Evolutionary conservation across 768 basidiomycete genomes (phyloP).

Genomic region (Podaxis rugospora): DNA sequence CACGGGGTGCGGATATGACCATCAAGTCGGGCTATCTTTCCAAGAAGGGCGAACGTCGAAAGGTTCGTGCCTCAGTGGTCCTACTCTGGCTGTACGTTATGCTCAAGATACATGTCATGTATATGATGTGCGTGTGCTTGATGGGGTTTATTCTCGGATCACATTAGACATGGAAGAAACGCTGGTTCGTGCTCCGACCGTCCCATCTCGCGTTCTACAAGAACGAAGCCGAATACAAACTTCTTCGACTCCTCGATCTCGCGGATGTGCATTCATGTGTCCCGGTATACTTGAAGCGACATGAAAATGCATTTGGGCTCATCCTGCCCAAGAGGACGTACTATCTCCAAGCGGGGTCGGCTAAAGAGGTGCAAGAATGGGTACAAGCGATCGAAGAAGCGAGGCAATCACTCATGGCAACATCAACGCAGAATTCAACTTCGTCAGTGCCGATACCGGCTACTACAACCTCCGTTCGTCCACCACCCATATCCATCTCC

Average conservation of each 20-base stretch:
- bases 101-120: background rate
- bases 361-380: constrained; percentile 79
- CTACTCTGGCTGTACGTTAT: background rate
- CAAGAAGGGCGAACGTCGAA: constrained; percentile 97
- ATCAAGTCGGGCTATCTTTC: constrained; percentile 91
- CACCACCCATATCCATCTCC: constrained; percentile 44
- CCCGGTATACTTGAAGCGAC: constrained; percentile 82
- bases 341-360: constrained; percentile 77
- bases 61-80: constrained; percentile 50
- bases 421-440: constrained; percentile 54
- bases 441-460: constrained; percentile 39
- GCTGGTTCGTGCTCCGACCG: constrained; percentile 94
- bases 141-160: background rate
- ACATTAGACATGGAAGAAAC: constrained; percentile 94
- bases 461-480: constrained; percentile 19
- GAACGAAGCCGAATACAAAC: constrained; percentile 89
- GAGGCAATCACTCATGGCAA: constrained; percentile 57
- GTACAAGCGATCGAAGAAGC: constrained; percentile 78
- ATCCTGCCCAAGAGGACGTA: constrained; percentile 89
- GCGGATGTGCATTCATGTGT: constrained; percentile 88
- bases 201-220: constrained; percentile 97
- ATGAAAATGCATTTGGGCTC: constrained; percentile 85
- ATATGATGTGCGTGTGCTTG: background rate
- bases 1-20: constrained; percentile 59
- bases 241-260: constrained; percentile 84